Evolutionary conservation across 306 rosid species (phyloP).

Genomic region (Trifolium fragiferum): DNA sequence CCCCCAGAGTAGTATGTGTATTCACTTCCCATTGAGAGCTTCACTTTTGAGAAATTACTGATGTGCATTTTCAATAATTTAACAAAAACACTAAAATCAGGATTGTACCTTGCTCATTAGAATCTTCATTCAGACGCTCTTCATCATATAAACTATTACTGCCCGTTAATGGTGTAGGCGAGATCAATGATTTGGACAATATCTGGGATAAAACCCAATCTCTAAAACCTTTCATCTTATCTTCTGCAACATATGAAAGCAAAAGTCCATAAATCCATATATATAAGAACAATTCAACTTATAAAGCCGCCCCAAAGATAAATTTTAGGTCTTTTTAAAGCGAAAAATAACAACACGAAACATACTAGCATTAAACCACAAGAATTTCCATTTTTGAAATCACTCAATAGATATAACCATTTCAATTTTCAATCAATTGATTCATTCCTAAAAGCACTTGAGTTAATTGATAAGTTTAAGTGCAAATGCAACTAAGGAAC

Average conservation of each 20-base stretch:
- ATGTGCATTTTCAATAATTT: constrained; percentile 18
- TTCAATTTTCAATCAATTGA: background rate
- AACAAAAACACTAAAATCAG: background rate
- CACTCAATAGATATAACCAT: constrained; percentile 3
- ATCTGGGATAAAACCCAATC: constrained; percentile 89
- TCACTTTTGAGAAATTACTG: background rate
- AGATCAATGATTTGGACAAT: constrained; percentile 72
- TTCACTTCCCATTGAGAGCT: constrained; percentile 9
- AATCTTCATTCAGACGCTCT: constrained; percentile 47
- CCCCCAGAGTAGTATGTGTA: background rate
- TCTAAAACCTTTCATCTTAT: constrained; percentile 76
- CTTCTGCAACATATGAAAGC: constrained; percentile 51
- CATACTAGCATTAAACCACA: background rate
- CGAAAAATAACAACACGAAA: constrained; percentile 6
- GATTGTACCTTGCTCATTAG: constrained; percentile 70
- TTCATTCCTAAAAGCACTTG: background rate
- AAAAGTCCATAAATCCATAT: constrained; percentile 25
- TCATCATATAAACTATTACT: constrained; percentile 56
- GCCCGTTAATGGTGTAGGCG: constrained; percentile 64
- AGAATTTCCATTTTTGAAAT: background rate
- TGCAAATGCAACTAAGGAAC: background rate
- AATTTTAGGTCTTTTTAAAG: background rate
- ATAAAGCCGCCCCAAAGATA: background rate
- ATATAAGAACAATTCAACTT: background rate
- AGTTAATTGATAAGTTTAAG: background rate